A percentile compares a stretch with the other conserved stretches of the same genome.
These are phyloP conservation scores for Agroathelia rolfsii DNA, from an alignment of 1,284 basidiomycete genomes.

Conservation along the genomic window DNA sequence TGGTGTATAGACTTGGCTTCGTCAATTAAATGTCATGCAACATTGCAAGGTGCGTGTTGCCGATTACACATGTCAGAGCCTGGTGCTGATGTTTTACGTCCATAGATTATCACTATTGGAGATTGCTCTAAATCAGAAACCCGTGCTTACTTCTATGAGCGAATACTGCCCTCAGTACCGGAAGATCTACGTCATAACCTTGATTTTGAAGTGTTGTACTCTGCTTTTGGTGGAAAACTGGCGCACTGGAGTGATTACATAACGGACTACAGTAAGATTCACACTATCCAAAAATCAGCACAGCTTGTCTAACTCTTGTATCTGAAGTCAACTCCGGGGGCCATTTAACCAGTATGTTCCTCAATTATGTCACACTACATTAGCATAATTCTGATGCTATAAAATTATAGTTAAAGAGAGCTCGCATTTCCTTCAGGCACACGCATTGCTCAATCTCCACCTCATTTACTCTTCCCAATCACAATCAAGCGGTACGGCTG, in stretches of 20 bases:
- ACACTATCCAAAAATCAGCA: slow-evolving; percentile 8
- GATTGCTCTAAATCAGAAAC: slow-evolving; percentile 68
- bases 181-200: slow-evolving; percentile 40
- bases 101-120: slow-evolving; percentile 64
- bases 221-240: slow-evolving; percentile 73
- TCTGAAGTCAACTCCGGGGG: slow-evolving; percentile 23
- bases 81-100: slow-evolving; percentile 8
- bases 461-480: slow-evolving; percentile 65
- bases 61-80: slow-evolving; percentile 1
- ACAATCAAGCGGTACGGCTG: slow-evolving; percentile 25
- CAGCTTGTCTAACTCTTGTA: slow-evolving; percentile 1
- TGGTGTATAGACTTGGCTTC: slow-evolving; percentile 72
- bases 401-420: slow-evolving; percentile 49
- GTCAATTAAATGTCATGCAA: slow-evolving; percentile 67
- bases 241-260: slow-evolving; percentile 74
- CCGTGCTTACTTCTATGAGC: slow-evolving; percentile 51
- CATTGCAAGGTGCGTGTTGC: slow-evolving; percentile 56
- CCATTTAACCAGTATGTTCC: slow-evolving; percentile 20
- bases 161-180: slow-evolving; percentile 51
- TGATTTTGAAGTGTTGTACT: slow-evolving; percentile 63
- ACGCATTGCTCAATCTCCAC: slow-evolving; percentile 62
- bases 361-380: slow-evolving; percentile 1
- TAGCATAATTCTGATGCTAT: slow-evolving; percentile 8
- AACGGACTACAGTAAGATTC: slow-evolving; percentile 53
- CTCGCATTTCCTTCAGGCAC: slow-evolving; percentile 70